Conservation (phyloP, 1,284 basidiomycete genomes). For the Puccinia coronata region DNA sequence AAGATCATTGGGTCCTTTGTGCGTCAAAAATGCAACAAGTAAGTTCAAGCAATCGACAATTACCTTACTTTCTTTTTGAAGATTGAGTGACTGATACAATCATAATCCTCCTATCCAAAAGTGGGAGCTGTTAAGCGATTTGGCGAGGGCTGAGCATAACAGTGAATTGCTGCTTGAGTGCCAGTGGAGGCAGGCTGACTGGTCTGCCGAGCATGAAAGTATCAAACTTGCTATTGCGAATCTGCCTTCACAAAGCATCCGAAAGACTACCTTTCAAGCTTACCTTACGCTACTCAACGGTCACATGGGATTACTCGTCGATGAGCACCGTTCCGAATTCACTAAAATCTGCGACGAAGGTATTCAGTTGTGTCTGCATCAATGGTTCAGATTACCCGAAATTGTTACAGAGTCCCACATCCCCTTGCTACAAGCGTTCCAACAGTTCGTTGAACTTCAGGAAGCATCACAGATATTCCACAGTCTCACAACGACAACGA, state of each 20-base stretch:
- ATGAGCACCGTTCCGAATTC: slow-evolving; percentile 65
- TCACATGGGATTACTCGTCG: slow-evolving; percentile 57
- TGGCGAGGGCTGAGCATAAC: slow-evolving; percentile 88
- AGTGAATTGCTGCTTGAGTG: slow-evolving; percentile 91
- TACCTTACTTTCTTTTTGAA: background rate
- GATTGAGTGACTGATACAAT: background rate
- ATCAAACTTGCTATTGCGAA: slow-evolving; percentile 82
- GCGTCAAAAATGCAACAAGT: slow-evolving; percentile 86
- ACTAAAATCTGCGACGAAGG: slow-evolving; percentile 88
- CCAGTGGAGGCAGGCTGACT: slow-evolving; percentile 92
- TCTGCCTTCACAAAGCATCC: slow-evolving; percentile 80
- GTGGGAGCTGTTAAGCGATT: slow-evolving; percentile 91
- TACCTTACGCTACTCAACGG: slow-evolving; percentile 77
- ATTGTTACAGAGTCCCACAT: slow-evolving; percentile 88
- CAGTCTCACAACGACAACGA: slow-evolving; percentile 81
- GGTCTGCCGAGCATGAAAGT: slow-evolving; percentile 74
- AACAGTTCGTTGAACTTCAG: slow-evolving; percentile 96
- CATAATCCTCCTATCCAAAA: slow-evolving; percentile 58
- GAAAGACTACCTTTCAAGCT: slow-evolving; percentile 91
- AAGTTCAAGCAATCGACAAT: slow-evolving; percentile 30
- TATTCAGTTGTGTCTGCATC: slow-evolving; percentile 91
- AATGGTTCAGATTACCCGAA: slow-evolving; percentile 87
- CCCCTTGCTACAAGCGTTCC: slow-evolving; percentile 93
- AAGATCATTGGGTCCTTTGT: slow-evolving; percentile 97
- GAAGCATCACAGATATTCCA: slow-evolving; percentile 90